A percentile compares a stretch with the other conserved stretches of the same genome.
Evolutionary conservation across 2,329 filamentous ascomycete species (phyloP).

Genomic region (Chalara sp.): DNA sequence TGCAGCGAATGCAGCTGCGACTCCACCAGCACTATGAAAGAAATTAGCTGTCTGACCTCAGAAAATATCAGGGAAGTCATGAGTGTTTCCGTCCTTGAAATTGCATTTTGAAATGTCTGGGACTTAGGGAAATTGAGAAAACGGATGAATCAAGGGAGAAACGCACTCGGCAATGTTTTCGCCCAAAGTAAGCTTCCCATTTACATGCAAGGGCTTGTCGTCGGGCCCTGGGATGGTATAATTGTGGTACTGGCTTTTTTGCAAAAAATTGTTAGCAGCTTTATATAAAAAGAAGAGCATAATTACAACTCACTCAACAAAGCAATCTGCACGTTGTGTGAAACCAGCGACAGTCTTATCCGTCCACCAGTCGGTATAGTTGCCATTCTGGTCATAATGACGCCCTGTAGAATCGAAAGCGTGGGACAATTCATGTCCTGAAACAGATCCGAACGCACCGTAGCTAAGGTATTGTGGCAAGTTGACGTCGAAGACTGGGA

Average conservation of each 20-base stretch:
- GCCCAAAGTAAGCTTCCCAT: conserved; percentile 55
- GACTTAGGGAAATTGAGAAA: no score
- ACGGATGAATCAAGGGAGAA: no score
- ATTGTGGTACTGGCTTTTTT: conserved; percentile 47
- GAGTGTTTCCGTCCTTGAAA: no score
- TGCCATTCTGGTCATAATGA: conserved; percentile 58
- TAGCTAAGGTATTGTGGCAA: conserved; percentile 61
- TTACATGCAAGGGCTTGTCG: conserved; percentile 51
- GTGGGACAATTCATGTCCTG: conserved; percentile 64
- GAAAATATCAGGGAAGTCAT: no score
- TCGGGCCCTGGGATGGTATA: conserved; percentile 52
- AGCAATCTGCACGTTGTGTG: conserved; percentile 53
- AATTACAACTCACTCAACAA: conserved; percentile 59
- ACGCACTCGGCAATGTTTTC: conserved; percentile 61
- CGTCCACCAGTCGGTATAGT: conserved; percentile 62
- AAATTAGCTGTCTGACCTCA: no score
- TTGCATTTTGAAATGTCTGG: no score
- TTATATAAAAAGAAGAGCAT: conserved; percentile 17
- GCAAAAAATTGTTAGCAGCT: background rate
- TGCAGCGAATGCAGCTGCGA: conserved; percentile 55
- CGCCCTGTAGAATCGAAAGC: conserved; percentile 62
- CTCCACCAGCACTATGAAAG: conserved; percentile 44
- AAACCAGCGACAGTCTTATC: conserved; percentile 52
- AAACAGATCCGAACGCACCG: conserved; percentile 61
- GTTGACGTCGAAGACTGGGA: conserved; percentile 55